Conservation (phyloP, 257 asterid genomes). For the Capsicum rhomboideum region DNA sequence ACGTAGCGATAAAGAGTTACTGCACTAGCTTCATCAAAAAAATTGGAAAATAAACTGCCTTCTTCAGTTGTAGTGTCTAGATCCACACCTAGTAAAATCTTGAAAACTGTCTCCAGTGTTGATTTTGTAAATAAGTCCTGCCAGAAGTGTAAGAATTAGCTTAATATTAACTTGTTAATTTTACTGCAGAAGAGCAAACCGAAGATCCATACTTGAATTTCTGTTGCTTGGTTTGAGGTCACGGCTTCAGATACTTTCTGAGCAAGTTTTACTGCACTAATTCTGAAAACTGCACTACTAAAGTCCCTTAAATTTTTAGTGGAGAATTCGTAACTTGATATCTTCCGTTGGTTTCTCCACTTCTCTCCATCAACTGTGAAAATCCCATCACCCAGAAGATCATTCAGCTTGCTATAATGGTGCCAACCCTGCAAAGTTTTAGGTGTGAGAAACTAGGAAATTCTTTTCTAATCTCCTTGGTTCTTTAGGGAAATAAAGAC, state of each 20-base stretch:
- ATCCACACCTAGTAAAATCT: conserved; percentile 45
- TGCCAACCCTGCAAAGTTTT: conserved; percentile 39
- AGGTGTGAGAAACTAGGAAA: not conserved
- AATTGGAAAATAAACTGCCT: conserved; percentile 29
- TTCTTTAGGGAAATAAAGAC: not conserved
- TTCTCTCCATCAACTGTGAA: conserved; percentile 70
- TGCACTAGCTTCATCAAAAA: conserved; percentile 50
- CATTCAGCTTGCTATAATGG: conserved; percentile 31
- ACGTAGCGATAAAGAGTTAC: conserved; percentile 40
- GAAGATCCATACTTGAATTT: conserved; percentile 49
- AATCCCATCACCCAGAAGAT: conserved; percentile 67
- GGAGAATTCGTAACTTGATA: conserved; percentile 72
- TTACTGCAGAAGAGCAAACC: not conserved
- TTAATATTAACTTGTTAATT: not conserved
- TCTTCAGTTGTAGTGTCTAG: conserved; percentile 45
- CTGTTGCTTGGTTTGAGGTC: conserved; percentile 20
- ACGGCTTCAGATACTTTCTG: conserved; percentile 41
- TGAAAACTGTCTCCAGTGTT: conserved; percentile 45
- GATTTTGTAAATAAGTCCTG: conserved; percentile 50
- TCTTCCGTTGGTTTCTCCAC: conserved; percentile 64
- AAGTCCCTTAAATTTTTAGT: conserved; percentile 55
- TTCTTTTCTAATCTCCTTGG: not conserved
- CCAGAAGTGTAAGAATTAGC: not conserved
- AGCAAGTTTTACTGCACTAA: conserved; percentile 41
- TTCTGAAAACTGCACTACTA: conserved; percentile 44